phyloP scores from a whole-genome alignment of 371 early-diverging fungal species.

The Actinomortierella wolfii region DNA sequence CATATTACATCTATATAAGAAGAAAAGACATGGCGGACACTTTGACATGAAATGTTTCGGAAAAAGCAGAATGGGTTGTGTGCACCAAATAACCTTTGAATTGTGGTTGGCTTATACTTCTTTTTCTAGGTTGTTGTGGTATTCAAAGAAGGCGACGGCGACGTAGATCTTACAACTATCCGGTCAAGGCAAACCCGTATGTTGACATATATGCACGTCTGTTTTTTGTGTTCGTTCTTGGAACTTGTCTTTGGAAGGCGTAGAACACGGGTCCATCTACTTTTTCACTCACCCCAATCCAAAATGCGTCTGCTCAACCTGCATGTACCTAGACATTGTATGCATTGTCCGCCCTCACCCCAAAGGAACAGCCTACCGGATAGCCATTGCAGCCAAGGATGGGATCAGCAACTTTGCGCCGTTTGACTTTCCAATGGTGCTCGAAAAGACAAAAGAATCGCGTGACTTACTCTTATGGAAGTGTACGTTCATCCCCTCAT shows the following conservation, averaged over 20 bases:
- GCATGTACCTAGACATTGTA: conserved; percentile 20
- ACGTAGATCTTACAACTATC: conserved; percentile 27
- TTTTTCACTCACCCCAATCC: too few relatives aligned
- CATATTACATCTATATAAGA: too few relatives aligned
- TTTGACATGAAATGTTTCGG: too few relatives aligned
- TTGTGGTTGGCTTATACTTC: too few relatives aligned
- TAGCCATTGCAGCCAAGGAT: conserved; percentile 38
- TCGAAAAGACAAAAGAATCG: conserved; percentile 22
- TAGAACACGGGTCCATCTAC: too few relatives aligned
- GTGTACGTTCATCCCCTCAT: conserved; percentile 7
- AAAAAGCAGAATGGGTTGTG: too few relatives aligned
- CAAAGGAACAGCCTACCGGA: conserved; percentile 10
- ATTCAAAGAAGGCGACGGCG: conserved; percentile 37
- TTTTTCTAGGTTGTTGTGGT: conserved; percentile 38
- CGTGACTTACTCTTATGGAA: conserved; percentile 33
- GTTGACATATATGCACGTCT: too few relatives aligned
- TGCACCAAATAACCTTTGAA: too few relatives aligned
- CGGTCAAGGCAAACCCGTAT: conserved; percentile 41
- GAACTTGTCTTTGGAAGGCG: too few relatives aligned
- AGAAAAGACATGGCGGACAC: too few relatives aligned
- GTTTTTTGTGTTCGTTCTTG: background rate
- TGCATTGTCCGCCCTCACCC: conserved; percentile 32
- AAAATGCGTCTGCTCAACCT: too few relatives aligned
- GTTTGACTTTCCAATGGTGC: conserved; percentile 15
- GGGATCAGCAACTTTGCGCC: conserved; percentile 36